Evolutionary conservation across 495 filamentous ascomycete species (phyloP).

Genomic region (Aspergillus egyptiacus): DNA sequence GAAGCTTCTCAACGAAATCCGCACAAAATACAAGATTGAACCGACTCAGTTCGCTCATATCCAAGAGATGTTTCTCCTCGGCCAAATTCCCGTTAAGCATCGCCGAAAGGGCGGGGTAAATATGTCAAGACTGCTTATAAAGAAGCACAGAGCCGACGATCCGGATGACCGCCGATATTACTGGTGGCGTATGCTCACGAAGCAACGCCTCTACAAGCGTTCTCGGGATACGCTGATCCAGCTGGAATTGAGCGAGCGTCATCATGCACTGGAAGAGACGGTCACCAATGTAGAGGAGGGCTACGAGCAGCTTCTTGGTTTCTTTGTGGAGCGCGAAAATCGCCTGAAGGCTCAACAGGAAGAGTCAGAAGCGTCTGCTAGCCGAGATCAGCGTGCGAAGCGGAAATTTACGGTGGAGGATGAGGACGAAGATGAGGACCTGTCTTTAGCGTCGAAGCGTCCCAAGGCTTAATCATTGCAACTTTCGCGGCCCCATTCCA

Average conservation of each 20-base stretch:
- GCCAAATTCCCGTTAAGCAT: slow-evolving; percentile 57
- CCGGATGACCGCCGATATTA: slow-evolving; percentile 60
- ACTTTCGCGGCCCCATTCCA: background rate
- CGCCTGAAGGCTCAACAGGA: slow-evolving; percentile 20
- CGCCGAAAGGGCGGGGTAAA: slow-evolving; percentile 50
- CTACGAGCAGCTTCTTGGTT: slow-evolving; percentile 63
- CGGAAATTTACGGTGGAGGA: slow-evolving; percentile 44
- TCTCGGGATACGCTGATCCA: slow-evolving; percentile 73
- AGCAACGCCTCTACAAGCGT: slow-evolving; percentile 73
- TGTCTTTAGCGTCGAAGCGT: slow-evolving; percentile 27
- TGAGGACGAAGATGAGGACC: slow-evolving; percentile 43
- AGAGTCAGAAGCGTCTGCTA: slow-evolving; percentile 21
- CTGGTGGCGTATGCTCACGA: slow-evolving; percentile 78
- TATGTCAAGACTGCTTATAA: slow-evolving; percentile 45
- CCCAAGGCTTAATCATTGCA: slow-evolving; percentile 27
- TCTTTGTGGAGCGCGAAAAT: slow-evolving; percentile 38
- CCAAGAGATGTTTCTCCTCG: slow-evolving; percentile 84
- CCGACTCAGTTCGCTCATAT: slow-evolving; percentile 82
- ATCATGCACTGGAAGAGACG: slow-evolving; percentile 76
- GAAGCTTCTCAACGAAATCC: slow-evolving; percentile 52
- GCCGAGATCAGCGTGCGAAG: slow-evolving; percentile 32
- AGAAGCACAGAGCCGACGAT: slow-evolving; percentile 46
- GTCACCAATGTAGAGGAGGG: slow-evolving; percentile 73
- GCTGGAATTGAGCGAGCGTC: slow-evolving; percentile 67
- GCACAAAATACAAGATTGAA: slow-evolving; percentile 66